Evolutionary conservation across 345 rosid genomes (phyloP).

Genomic region (Murraya koenigii): DNA sequence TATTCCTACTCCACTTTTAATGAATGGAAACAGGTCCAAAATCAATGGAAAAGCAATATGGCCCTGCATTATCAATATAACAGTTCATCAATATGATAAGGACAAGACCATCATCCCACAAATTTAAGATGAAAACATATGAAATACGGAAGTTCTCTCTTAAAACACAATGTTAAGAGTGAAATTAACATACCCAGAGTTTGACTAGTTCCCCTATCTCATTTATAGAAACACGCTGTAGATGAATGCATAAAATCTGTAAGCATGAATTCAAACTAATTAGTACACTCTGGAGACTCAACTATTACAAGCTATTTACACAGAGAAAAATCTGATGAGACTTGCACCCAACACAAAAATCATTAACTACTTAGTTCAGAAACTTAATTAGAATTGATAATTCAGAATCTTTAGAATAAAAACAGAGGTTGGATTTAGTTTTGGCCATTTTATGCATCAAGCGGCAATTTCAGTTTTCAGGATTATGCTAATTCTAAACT

Average conservation of each 20-base stretch:
- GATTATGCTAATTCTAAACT: neutral
- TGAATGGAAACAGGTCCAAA: constrained; percentile 53
- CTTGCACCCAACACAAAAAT: neutral
- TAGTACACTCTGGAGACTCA: constrained; percentile 3
- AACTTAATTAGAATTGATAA: neutral
- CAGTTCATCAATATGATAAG: neutral
- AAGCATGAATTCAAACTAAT: constrained; percentile 14
- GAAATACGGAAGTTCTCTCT: constrained; percentile 1
- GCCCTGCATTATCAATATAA: constrained; percentile 40
- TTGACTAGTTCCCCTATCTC: constrained; percentile 63
- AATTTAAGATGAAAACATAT: constrained; percentile 2
- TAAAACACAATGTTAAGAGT: neutral
- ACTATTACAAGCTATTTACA: neutral
- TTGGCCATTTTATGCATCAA: neutral
- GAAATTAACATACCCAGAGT: constrained; percentile 50
- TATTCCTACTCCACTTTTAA: constrained; percentile 24
- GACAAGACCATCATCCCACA: neutral
- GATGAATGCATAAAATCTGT: constrained; percentile 87
- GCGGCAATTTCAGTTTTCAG: neutral
- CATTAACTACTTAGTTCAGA: neutral
- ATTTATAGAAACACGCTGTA: constrained; percentile 65
- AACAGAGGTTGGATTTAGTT: neutral
- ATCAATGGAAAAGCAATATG: constrained; percentile 55
- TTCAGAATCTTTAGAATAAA: neutral
- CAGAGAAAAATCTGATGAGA: neutral